phyloP scores from a whole-genome alignment of 768 basidiomycete species.

The Boletus eberwhitei region DNA sequence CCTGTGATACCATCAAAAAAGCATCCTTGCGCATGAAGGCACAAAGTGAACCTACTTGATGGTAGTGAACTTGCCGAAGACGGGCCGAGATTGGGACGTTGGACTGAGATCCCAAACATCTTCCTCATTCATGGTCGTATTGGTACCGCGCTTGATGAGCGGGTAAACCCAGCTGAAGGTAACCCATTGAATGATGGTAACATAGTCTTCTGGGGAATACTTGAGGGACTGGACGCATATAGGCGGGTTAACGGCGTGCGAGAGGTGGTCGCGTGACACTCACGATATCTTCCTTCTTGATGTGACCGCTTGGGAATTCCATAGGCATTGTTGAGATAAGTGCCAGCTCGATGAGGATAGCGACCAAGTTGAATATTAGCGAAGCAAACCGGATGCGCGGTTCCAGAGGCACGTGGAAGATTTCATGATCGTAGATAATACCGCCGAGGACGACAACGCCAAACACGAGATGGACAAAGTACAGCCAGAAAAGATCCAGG shows the following conservation, averaged over 20 bases:
- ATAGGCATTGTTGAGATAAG: slow-evolving; percentile 64
- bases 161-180: slow-evolving; percentile 73
- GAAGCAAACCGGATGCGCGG: slow-evolving; percentile 21
- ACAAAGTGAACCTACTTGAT: slow-evolving; percentile 15
- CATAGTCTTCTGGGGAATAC: slow-evolving; percentile 67
- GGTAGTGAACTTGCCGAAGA: slow-evolving; percentile 49
- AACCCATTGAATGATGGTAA: slow-evolving; percentile 66
- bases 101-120: slow-evolving; percentile 75
- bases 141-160: slow-evolving; percentile 49
- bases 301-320: slow-evolving; percentile 51
- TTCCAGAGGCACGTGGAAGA: slow-evolving; percentile 44
- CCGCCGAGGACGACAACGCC: slow-evolving; percentile 52
- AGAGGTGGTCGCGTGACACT: slow-evolving; percentile 23
- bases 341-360: slow-evolving; percentile 40
- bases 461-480: slow-evolving; percentile 44
- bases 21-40: not conserved
- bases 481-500: slow-evolving; percentile 60
- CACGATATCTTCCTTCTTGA: slow-evolving; percentile 61
- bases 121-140: slow-evolving; percentile 58
- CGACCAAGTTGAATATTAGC: slow-evolving; percentile 42
- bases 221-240: slow-evolving; percentile 22
- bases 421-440: slow-evolving; percentile 46
- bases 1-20: slow-evolving; percentile 11
- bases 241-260: not conserved
- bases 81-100: slow-evolving; percentile 59